Evolutionary conservation across 306 rosid species (phyloP).

Genomic region (Pachyrhizus erosus): DNA sequence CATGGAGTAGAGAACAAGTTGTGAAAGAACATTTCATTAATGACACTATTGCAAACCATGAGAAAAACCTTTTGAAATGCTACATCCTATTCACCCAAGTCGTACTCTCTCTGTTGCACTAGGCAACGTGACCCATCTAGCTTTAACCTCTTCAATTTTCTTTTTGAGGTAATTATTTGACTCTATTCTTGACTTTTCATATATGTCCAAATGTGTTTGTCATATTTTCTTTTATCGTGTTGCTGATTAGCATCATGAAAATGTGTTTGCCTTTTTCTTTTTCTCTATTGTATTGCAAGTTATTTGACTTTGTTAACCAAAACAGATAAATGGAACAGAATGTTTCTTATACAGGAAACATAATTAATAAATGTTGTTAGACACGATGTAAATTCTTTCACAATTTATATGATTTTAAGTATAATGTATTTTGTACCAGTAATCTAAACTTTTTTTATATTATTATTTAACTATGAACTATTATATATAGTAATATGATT

Average conservation of each 20-base stretch:
- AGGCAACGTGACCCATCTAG: background rate
- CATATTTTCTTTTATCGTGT: background rate
- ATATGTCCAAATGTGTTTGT: background rate
- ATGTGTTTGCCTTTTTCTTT: background rate
- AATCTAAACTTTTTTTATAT: background rate
- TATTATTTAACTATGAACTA: background rate
- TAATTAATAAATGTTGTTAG: background rate
- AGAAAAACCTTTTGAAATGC: background rate
- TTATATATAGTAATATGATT: background rate
- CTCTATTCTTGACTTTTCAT: background rate
- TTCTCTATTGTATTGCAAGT: background rate
- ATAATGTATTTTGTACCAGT: too few relatives aligned
- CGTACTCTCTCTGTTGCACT: background rate
- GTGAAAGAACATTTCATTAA: background rate
- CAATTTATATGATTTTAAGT: background rate
- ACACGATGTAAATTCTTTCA: background rate
- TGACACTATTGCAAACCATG: background rate
- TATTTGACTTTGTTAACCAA: background rate
- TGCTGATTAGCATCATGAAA: background rate
- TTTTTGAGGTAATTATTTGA: background rate
- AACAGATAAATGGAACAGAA: background rate
- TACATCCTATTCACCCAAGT: background rate
- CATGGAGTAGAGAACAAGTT: background rate
- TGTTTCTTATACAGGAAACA: background rate
- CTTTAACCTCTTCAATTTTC: background rate